Conservation (phyloP, 192 early-diverging fungal species). For the Ambispora gerdemannii region DNA sequence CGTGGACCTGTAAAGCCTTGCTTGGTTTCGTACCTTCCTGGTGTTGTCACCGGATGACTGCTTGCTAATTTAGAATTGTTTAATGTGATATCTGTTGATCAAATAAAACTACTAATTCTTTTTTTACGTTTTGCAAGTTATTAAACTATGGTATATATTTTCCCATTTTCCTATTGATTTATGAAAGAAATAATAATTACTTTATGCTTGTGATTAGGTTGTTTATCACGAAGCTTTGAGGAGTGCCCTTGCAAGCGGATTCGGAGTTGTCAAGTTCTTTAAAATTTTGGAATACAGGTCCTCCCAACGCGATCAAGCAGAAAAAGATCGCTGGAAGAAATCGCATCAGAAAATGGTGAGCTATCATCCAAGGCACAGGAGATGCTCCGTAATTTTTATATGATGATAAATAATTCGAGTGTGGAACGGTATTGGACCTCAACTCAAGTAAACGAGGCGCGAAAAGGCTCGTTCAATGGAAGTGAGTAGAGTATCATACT, state of each 20-base stretch:
- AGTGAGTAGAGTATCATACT: slow-evolving; percentile 7
- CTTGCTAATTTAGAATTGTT: slow-evolving; percentile 16
- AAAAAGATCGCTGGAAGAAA: slow-evolving; percentile 13
- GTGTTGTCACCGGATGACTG: no score
- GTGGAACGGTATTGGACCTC: slow-evolving; percentile 20
- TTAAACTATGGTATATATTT: slow-evolving; percentile 28
- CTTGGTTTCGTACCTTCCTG: slow-evolving; percentile 4
- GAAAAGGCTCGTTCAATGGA: slow-evolving; percentile 10
- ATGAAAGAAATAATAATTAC: not conserved
- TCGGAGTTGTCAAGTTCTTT: slow-evolving; percentile 1
- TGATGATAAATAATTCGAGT: slow-evolving; percentile 4
- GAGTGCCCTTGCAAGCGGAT: slow-evolving; percentile 1
- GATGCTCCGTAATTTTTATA: slow-evolving; percentile 5
- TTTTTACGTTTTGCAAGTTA: slow-evolving; percentile 20
- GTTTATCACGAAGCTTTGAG: slow-evolving; percentile 11
- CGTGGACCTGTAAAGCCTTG: slow-evolving; percentile 5
- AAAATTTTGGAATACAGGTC: slow-evolving; percentile 6
- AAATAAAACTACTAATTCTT: slow-evolving; percentile 19
- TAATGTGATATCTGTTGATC: slow-evolving; percentile 12
- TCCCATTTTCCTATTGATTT: slow-evolving; percentile 10
- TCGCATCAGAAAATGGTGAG: slow-evolving; percentile 19
- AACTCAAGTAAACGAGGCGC: not conserved
- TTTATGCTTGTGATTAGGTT: slow-evolving; percentile 18
- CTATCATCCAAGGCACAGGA: slow-evolving; percentile 11
- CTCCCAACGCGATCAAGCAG: slow-evolving; percentile 8